Evolutionary conservation across 495 filamentous ascomycete species (phyloP).

Genomic region (Aspergillus bertholletiae): DNA sequence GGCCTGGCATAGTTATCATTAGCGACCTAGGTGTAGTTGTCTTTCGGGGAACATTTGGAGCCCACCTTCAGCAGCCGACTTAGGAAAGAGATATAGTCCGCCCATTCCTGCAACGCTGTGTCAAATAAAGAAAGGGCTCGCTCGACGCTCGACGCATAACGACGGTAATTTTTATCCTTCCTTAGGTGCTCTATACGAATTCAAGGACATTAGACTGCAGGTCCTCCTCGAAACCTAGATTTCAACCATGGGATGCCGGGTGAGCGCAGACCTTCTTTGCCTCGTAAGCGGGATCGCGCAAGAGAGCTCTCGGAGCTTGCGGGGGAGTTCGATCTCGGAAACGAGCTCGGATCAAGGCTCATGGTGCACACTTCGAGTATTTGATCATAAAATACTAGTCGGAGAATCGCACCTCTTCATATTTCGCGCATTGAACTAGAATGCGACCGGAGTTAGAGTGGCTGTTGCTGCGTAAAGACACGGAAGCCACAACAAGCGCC

Average conservation of each 20-base stretch:
- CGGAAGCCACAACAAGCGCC: constrained; percentile 7
- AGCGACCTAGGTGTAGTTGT: constrained; percentile 15
- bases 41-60: neutral
- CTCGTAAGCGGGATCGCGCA: constrained; percentile 53
- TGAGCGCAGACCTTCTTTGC: constrained; percentile 45
- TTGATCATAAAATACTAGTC: constrained; percentile 19
- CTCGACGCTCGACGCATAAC: constrained; percentile 87
- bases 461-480: neutral
- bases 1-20: constrained; percentile 52
- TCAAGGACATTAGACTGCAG: constrained; percentile 2
- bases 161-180: constrained; percentile 88
- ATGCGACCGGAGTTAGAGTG: neutral
- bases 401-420: constrained; percentile 33
- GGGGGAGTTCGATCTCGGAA: constrained; percentile 67
- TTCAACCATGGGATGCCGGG: neutral
- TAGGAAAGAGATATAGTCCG: constrained; percentile 97
- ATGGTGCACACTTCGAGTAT: constrained; percentile 47
- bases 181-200: constrained; percentile 55
- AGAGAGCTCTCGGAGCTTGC: constrained; percentile 74
- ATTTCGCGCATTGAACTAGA: constrained; percentile 26
- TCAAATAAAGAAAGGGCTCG: constrained; percentile 88
- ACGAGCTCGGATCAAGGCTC: constrained; percentile 66
- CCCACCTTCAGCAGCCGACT: constrained; percentile 84
- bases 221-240: neutral
- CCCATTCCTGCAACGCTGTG: constrained; percentile 93